Evolutionary conservation across 805 yeast genomes (phyloP), one percentile per base, ranked within the genome.

Genomic region (Wickerhamiella alocasiicola): DNA sequence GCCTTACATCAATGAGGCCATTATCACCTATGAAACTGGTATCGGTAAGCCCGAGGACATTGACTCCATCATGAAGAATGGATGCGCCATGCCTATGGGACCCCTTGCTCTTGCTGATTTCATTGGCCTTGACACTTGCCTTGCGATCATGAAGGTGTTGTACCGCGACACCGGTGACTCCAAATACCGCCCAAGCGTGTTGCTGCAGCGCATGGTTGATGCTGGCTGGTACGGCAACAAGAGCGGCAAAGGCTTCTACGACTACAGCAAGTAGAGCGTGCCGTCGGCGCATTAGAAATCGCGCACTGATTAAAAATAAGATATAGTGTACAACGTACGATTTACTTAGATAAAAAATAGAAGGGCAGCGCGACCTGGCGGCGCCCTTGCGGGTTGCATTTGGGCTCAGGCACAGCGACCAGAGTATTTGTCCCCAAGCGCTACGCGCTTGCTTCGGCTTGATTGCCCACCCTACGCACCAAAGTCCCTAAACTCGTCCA

Each of bases 41-140:
- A 44, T 63, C 18, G 68, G 68, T 33, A 28, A 46, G 24, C 53
- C 56, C 42, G 66, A 64, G 44, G 67, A 63, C 44, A 62, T 64
- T 40, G 68, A 64, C 52, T 60, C 49, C 45, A 64, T 64, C 48
- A 63, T 64, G 67, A 60, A 56, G 51, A 62, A 62, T 44, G 68
- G 69, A 19, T 64, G 68, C 45, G 69, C 68, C 19, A 60, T 64
- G 66, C 68, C 68, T 18, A 63, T 64, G 67, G 68, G 68, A 5
- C 68, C 68, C 2, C 49, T 64, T 23, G 61, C 58, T 12, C 53
- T 64, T 20, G 68, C 68, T 13, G 68, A 64, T 45, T 63, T 64
- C 42, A 62, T 64, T 41, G 68, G 68, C 16, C 56, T 65, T 15
- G 68, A 64, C 46, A 64, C 68, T 6, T 62, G 66, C 37, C 53